phyloP scores from a whole-genome alignment of 192 early-diverging fungal genomes.

The Pecoramyces ruminantium region DNA sequence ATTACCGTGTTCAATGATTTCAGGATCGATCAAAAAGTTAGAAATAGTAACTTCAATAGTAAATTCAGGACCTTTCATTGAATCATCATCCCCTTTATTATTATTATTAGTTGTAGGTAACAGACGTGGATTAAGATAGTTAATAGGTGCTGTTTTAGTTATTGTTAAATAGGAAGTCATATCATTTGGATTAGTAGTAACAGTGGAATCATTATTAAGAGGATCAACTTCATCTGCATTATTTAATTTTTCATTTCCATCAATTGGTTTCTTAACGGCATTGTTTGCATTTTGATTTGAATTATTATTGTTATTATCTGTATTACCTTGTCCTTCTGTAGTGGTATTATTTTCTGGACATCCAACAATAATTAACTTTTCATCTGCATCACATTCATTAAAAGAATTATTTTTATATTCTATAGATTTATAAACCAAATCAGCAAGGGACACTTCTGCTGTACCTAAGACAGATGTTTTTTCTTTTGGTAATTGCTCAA shows the following conservation, averaged over 20 bases:
- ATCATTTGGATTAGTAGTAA: slow-evolving; percentile 12
- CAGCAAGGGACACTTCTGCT: slow-evolving; percentile 13
- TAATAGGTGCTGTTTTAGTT: slow-evolving; percentile 10
- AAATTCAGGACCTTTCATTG: slow-evolving; percentile 6
- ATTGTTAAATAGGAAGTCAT: slow-evolving; percentile 16
- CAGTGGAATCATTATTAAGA: slow-evolving; percentile 4
- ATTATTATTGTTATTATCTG: too few species aligned
- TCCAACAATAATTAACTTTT: neutral
- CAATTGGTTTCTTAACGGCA: neutral
- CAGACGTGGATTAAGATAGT: slow-evolving; percentile 8
- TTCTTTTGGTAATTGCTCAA: slow-evolving; percentile 43
- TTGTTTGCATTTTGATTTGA: too few species aligned
- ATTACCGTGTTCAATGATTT: slow-evolving; percentile 23
- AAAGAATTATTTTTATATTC: neutral
- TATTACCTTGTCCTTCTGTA: too few species aligned
- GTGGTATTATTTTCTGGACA: neutral
- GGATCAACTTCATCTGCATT: neutral
- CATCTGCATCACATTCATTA: neutral
- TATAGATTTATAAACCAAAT: neutral
- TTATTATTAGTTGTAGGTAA: neutral
- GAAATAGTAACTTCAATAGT: slow-evolving; percentile 24
- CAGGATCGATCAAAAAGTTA: slow-evolving; percentile 17
- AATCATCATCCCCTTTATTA: slow-evolving; percentile 6
- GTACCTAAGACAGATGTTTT: slow-evolving; percentile 35
- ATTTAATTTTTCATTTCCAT: neutral